Evolutionary conservation across 305 asterid species (phyloP).

Genomic region (Rubia occidens): DNA sequence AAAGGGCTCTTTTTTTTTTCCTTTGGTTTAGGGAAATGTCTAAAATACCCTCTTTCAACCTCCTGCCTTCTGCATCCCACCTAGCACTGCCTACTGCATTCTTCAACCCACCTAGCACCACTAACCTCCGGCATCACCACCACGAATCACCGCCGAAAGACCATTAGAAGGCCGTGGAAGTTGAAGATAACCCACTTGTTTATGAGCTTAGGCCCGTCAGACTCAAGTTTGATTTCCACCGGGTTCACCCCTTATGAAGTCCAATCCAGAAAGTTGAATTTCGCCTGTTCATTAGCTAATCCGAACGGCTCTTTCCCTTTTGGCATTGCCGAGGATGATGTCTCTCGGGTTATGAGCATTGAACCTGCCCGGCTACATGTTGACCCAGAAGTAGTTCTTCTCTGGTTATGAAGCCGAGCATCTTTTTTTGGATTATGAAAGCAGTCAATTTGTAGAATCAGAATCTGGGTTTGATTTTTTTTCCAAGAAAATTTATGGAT

Average conservation of each 20-base stretch:
- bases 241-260: conserved; percentile 52
- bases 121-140: too few relatives aligned
- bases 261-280: conserved; percentile 52
- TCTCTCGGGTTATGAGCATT: conserved; percentile 46
- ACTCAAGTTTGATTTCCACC: conserved; percentile 36
- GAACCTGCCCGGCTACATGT: too few relatives aligned
- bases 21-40: neutral
- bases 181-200: conserved; percentile 64
- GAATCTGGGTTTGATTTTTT: neutral
- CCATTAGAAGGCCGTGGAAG: conserved; percentile 56
- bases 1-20: too few relatives aligned
- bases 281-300: conserved; percentile 51
- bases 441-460: conserved; percentile 2
- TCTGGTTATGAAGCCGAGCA: too few relatives aligned
- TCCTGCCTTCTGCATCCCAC: too few relatives aligned
- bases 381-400: too few relatives aligned
- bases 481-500: neutral
- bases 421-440: neutral
- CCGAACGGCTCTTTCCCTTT: conserved; percentile 51
- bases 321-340: conserved; percentile 63
- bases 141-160: conserved; percentile 30
- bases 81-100: too few relatives aligned
- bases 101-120: too few relatives aligned
- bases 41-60: neutral
- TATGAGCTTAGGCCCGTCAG: conserved; percentile 52